Base-by-base conservation (phyloP, 805 yeast species). In the Zygosaccharomyces gambellarensis region DNA sequence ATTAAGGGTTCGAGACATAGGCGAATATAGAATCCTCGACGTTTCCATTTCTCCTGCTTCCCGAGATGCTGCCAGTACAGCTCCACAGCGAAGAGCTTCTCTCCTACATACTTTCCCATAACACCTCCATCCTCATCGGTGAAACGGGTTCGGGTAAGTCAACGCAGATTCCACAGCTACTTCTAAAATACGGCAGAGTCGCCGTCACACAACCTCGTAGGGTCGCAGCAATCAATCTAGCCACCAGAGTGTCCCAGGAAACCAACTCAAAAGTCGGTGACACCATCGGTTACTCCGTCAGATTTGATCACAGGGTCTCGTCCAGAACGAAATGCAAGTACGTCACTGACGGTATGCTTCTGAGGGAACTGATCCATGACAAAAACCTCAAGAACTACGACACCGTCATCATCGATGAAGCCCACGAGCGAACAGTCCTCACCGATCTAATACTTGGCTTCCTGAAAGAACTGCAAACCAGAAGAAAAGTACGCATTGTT, bases 141-240 rank as follows among this genome's bases (percentile, higher is more conserved):
- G 98, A 92, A 64, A 92, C 99, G 0, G 99, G 99, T 69, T 88
- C 96, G 6, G 98, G 98, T 73, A 92, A 92, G 64, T 90, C 98
- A 3, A 92, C 99, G 0, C 99, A 92, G 71, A 83, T 92, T 42
- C 98, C 99, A 0, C 98, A 92, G 64, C 84, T 92, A 56, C 64
- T 92, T n/a, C 78, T 87, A 69, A 77, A 80, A 0, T 47, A 58
- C 2, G 49, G 64, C 6, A 40, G 47, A 9, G 82, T 92, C 19
- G 98, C 96, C 0, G 92, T 94, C 6, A 90, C 99, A 0, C 98
- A 92, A 71, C 99, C 99, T 1, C 84, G 99, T 71, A 79, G 98
- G 63, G 99, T 92, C 34, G 98, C 99, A 3, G 99, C 99, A 1
- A 88, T 94, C 45, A 89, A 90, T 52, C 76, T 92, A 64, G 98